Base-by-base conservation (phyloP, 2,329 filamentous ascomycete genomes). In the Epichloe scottii region DNA sequence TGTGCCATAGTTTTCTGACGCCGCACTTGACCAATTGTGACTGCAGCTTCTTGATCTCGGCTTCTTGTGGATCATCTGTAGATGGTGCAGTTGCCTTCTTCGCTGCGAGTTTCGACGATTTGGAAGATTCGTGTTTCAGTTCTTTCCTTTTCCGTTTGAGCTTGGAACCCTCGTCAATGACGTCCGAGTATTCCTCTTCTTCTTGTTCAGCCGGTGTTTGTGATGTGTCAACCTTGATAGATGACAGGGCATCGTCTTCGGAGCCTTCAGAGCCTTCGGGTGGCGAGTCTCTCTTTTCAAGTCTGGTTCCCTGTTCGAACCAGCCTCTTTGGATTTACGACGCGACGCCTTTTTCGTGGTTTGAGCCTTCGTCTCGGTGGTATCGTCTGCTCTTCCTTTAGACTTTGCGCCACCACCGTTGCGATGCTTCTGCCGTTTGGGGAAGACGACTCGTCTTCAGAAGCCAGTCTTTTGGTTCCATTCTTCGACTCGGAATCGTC, bases 11-110 rank as follows among this genome's bases (percentile, higher is more conserved):
- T 64, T 96, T 97, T 49, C 89, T 85, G 51, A 96, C 81, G 33
- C 91, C 91, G 61, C 91, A 98, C 67, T 96, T 95, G 44, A 84
- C 70, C 6, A 98, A 77, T 67, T 91, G 89, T 8, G 82, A 79
- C 68, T 97, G 91, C 3, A 97, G 74, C 46, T 83, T 85, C 67
- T 95, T 97, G 63, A 96, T 85, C 64, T 95, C 87, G 3, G 79
- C 82, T 53, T 88, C 81, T 54, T 89, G 78, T 0, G 84, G 79
- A 55, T 89, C 63, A 17, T 69, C 62, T 2, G 66, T 47, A 7
- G 58, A 53, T 19, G 61, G 40, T 10, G 46, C 8, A 14, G 30
- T 35, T 3, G 68, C 66, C 53, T 60, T 65, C 55, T 64, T 67
- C 46, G 47, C 34, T 5, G 50, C 45, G 15, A 60, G 44, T 46